Percentiles rank a stretch among this genome's conserved stretches.
These are phyloP conservation scores for Cyclotella cryptica DNA, from an alignment of 108 stramenopile species.

Conservation along the genomic window DNA sequence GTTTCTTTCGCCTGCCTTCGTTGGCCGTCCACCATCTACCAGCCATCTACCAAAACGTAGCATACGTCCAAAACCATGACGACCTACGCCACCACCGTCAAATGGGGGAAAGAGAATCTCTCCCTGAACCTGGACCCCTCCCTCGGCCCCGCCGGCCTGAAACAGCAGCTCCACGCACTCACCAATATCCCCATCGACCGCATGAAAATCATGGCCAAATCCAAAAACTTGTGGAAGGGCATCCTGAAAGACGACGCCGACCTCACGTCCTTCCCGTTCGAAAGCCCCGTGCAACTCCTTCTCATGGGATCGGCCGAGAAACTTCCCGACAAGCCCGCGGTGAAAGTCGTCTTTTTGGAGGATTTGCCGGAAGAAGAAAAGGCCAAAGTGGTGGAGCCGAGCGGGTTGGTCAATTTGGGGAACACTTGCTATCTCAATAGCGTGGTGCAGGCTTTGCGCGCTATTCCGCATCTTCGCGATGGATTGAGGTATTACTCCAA, in stretches of 20 bases:
- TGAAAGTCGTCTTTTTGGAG: conserved; percentile 93
- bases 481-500: conserved; percentile 64
- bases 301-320: conserved; percentile 97
- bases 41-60: not conserved
- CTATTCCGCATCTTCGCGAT: conserved; percentile 85
- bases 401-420: conserved; percentile 96
- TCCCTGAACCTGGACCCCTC: conserved; percentile 68
- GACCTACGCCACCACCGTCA: conserved; percentile 59
- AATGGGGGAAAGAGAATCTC: conserved; percentile 96
- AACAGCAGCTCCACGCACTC: conserved; percentile 81
- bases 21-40: not conserved
- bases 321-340: conserved; percentile 82
- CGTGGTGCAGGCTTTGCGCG: conserved; percentile 94
- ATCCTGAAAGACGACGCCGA: conserved; percentile 94
- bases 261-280: conserved; percentile 60
- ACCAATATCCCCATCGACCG: conserved; percentile 95
- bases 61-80: conserved; percentile 14
- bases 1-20: too few species aligned
- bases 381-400: conserved; percentile 90
- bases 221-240: conserved; percentile 86
- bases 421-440: conserved; percentile 99
- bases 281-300: conserved; percentile 78
- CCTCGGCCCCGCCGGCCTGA: conserved; percentile 83
- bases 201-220: conserved; percentile 98
- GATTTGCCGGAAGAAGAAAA: conserved; percentile 93